Evolutionary conservation across 768 basidiomycete species (phyloP).

Genomic region (Mycena olivaceomarginata): DNA sequence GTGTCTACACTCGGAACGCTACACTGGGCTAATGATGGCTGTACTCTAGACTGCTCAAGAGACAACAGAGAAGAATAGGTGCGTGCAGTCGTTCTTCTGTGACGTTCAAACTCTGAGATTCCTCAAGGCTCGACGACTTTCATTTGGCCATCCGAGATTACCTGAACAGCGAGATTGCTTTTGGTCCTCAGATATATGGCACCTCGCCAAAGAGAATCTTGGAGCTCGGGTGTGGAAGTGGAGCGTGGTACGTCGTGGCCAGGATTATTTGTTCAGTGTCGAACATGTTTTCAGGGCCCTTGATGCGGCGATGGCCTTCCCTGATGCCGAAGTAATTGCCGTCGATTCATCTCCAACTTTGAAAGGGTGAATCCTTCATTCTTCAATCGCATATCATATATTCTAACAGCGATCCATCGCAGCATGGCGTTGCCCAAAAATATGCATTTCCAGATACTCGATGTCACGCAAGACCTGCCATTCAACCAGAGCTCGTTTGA

Average conservation of each 20-base stretch:
- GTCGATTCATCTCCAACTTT: conserved; percentile 1
- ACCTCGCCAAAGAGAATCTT: conserved; percentile 15
- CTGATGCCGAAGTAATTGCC: conserved; percentile 14
- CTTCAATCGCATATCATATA: not conserved
- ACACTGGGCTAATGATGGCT: not conserved
- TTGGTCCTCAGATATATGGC: not conserved
- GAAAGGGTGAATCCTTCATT: conserved; percentile 1
- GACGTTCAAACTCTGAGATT: not conserved
- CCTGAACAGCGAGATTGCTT: not conserved
- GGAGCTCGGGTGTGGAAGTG: conserved; percentile 32
- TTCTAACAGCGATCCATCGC: not conserved
- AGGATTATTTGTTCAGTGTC: not conserved
- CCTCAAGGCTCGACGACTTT: not conserved
- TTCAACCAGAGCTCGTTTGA: conserved; percentile 11
- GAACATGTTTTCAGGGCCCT: conserved; percentile 14
- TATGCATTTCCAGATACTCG: conserved; percentile 7
- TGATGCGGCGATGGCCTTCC: conserved; percentile 20
- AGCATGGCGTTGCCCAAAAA: conserved; percentile 22
- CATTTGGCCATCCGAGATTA: not conserved
- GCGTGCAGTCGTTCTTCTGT: not conserved
- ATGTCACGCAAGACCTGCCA: not conserved
- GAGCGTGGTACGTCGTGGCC: conserved; percentile 18
- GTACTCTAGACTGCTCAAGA: not conserved
- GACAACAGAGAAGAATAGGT: not conserved
- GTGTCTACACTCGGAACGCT: not conserved